Evolutionary conservation across 306 rosid genomes (phyloP).

Genomic region (Inga leiocalycina): DNA sequence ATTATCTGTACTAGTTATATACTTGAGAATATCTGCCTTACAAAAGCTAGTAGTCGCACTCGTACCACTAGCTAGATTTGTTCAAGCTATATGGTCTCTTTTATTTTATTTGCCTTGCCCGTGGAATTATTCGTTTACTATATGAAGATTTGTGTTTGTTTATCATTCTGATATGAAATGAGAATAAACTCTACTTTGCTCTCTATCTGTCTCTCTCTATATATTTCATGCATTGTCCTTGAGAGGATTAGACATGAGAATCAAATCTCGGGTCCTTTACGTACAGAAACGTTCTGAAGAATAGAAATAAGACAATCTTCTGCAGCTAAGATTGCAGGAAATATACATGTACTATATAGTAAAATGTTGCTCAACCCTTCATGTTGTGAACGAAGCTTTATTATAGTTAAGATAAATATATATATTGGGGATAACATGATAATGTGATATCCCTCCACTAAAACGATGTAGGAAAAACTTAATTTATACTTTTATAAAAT

Average conservation of each 20-base stretch:
- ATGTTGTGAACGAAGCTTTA: not conserved
- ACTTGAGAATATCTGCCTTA: conserved; percentile 10
- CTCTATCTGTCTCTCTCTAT: not conserved
- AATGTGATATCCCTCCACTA: not conserved
- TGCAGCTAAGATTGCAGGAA: not conserved
- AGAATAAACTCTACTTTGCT: not conserved
- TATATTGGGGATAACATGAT: not conserved
- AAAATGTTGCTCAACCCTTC: not conserved
- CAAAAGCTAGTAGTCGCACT: conserved; percentile 23
- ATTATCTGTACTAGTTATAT: not conserved
- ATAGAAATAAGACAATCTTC: not conserved
- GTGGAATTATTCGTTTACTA: conserved; percentile 20
- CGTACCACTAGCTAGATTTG: not conserved
- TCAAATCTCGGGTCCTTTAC: conserved; percentile 9
- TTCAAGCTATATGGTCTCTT: not conserved
- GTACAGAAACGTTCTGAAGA: not conserved
- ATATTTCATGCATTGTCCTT: not conserved
- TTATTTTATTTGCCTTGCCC: not conserved
- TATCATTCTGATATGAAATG: not conserved
- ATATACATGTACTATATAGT: not conserved
- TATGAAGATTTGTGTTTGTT: conserved; percentile 9
- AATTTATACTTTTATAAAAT: too few species aligned
- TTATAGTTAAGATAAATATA: not conserved
- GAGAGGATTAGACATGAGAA: conserved; percentile 15
- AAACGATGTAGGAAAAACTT: too few species aligned